A percentile compares a stretch with the other conserved stretches of the same genome.
Evolutionary conservation across 2,329 filamentous ascomycete genomes (phyloP).

Genomic region (Didymellaceae sp.): DNA sequence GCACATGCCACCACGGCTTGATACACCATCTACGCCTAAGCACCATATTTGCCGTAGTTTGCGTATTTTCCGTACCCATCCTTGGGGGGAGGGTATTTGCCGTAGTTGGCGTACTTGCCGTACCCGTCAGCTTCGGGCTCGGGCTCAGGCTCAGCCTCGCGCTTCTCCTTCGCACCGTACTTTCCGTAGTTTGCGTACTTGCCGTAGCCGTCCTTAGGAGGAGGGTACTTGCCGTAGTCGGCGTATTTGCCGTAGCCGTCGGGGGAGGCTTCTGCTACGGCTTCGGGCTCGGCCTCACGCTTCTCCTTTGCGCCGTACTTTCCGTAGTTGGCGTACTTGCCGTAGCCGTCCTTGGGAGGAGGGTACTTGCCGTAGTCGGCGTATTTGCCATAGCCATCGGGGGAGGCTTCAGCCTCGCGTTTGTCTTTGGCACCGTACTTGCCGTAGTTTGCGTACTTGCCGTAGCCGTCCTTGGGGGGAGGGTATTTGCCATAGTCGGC

Average conservation of each 20-base stretch:
- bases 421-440: not conserved
- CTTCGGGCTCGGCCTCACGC: not conserved
- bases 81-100: not conserved
- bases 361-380: constrained; percentile 18
- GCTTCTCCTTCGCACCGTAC: constrained; percentile 6
- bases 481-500: constrained; percentile 19
- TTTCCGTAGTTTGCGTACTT: constrained; percentile 26
- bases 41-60: not conserved
- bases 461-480: constrained; percentile 1
- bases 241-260: constrained; percentile 11
- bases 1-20: not conserved
- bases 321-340: constrained; percentile 2
- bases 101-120: not conserved
- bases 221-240: constrained; percentile 19
- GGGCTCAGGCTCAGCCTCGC: not conserved
- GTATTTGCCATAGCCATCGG: constrained; percentile 7
- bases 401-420: not conserved
- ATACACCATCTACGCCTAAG: not conserved
- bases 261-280: not conserved
- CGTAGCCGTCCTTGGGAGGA: constrained; percentile 16
- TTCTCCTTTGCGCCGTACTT: constrained; percentile 2
- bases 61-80: constrained; percentile 13
- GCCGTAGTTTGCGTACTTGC: not conserved
- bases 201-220: constrained; percentile 23
- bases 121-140: not conserved